Evolutionary conservation across 1,284 basidiomycete species (phyloP).

Genomic region (Tilletia setariae): DNA sequence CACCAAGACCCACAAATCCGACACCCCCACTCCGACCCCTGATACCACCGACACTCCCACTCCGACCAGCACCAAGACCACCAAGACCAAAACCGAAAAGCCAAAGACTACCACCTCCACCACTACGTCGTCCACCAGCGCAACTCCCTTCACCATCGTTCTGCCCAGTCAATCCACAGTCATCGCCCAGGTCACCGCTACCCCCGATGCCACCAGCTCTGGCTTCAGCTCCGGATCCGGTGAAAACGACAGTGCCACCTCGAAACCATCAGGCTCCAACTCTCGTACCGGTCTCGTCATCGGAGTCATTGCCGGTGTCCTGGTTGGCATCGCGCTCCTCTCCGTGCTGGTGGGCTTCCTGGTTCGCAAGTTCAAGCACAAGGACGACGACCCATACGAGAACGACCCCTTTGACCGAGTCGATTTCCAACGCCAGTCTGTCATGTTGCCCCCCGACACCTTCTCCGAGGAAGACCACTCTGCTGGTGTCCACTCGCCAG

Average conservation of each 20-base stretch:
- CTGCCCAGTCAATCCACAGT: constrained; percentile 14
- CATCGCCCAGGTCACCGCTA: constrained; percentile 19
- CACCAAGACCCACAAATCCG: constrained; percentile 15
- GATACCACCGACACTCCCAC: constrained; percentile 23
- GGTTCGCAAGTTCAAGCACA: constrained; percentile 46
- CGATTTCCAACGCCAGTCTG: constrained; percentile 49
- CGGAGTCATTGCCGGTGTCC: constrained; percentile 53
- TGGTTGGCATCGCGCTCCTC: constrained; percentile 53
- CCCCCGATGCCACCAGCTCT: constrained; percentile 13
- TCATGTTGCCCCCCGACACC: constrained; percentile 50
- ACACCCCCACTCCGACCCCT: constrained; percentile 11
- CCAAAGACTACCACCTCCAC: constrained; percentile 10
- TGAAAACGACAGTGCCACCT: constrained; percentile 26
- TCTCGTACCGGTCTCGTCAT: constrained; percentile 50
- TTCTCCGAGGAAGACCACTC: constrained; percentile 44
- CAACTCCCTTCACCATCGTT: constrained; percentile 21
- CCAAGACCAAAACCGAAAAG: not conserved
- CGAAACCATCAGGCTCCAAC: constrained; percentile 21
- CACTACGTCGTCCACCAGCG: constrained; percentile 21
- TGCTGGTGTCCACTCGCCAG: constrained; percentile 38
- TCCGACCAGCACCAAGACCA: constrained; percentile 23
- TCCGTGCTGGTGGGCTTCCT: constrained; percentile 50
- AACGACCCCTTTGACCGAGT: constrained; percentile 52
- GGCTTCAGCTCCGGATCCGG: constrained; percentile 26
- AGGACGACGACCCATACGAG: constrained; percentile 50